Base-by-base conservation (phyloP, 768 basidiomycete species). In the Tulasnella sp. region DNA sequence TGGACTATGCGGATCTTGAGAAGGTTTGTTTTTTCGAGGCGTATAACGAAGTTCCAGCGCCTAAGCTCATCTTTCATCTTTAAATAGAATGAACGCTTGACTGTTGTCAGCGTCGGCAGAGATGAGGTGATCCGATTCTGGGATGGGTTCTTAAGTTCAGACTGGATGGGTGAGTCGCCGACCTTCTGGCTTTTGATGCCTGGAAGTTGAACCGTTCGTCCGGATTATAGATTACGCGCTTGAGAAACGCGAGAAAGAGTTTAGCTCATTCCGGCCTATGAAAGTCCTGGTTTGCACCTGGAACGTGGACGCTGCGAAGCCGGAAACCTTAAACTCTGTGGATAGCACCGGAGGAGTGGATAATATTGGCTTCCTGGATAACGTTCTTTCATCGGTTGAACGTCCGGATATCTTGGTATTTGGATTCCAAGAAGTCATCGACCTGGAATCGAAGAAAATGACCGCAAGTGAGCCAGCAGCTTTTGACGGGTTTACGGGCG, bases 381-480 rank as follows among this genome's bases (percentile, higher is more conserved):
- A 94, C 29, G 89, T 88, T 1, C 85, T 99, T 14, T 85, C 82
- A 4, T 92, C 90, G 80, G 89, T 91, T 45, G 89, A 93, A 15
- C 80, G 83, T 14, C 93, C 97, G 2, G 96, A 98, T 78, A 91
- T 99, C 79, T 91, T 99, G 78, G 88, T 90, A 4, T 97, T 99
- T 80, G 96, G 96, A 1, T 92, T 99, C 83, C 97, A 99, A 83
- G 97, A 99, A 83, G 88, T 98, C 49, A 94, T 99, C 77, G 95
- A 97, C 81, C 88, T 99, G n/a, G 96, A 97, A 79, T 91, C 89
- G 79, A 90, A 94, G 78, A 94, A 91, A 84, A 90, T 98, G 86
- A 91, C 92, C 1, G 97, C 97, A 11, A 87, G 86, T 87, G 70
- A 75, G 85, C 84, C 17, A n/a, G 38, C 49, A 17, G 1, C 17